A percentile compares a stretch with the other conserved stretches of the same genome.
phyloP scores from a whole-genome alignment of 2,329 filamentous ascomycete genomes.

The Aspergillus novoparasiticus region DNA sequence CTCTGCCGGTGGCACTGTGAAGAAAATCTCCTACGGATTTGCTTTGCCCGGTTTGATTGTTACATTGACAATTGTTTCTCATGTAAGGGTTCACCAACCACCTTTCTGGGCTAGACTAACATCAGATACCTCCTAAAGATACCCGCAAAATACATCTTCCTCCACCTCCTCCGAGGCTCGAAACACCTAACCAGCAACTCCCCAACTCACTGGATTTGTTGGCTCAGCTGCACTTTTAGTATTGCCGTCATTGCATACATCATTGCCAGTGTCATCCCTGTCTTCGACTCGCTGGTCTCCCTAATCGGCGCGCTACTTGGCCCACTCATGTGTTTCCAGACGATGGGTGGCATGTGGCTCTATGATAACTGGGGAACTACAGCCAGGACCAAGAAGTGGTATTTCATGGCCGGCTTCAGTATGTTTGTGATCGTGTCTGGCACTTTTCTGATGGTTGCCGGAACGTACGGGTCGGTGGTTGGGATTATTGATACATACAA shows the following conservation, averaged over 20 bases:
- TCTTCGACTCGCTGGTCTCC: slow-evolving; percentile 27
- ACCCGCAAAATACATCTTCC: slow-evolving; percentile 22
- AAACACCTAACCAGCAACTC: slow-evolving; percentile 25
- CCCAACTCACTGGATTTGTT: slow-evolving; percentile 25
- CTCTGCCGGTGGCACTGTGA: slow-evolving; percentile 44
- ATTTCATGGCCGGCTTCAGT: slow-evolving; percentile 22
- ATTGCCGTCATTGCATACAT: slow-evolving; percentile 26
- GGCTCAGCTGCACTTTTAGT: slow-evolving; percentile 26
- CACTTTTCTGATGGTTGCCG: slow-evolving; percentile 47
- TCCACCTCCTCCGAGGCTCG: slow-evolving; percentile 26
- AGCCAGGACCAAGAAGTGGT: slow-evolving; percentile 19
- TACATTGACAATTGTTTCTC: slow-evolving; percentile 18
- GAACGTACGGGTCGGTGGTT: slow-evolving; percentile 49
- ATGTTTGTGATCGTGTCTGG: slow-evolving; percentile 41
- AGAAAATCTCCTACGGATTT: slow-evolving; percentile 47
- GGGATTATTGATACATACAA: slow-evolving; percentile 40
- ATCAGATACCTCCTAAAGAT: not conserved
- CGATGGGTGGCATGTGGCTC: slow-evolving; percentile 25
- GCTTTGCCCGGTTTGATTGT: slow-evolving; percentile 32
- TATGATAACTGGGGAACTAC: slow-evolving; percentile 46
- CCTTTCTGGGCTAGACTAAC: not conserved
- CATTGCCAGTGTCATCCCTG: slow-evolving; percentile 30
- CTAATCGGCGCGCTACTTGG: slow-evolving; percentile 30
- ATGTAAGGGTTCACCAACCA: slow-evolving; percentile 8
- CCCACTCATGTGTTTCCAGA: slow-evolving; percentile 20